phyloP scores from a whole-genome alignment of 2,329 filamentous ascomycete species.

The Huntiella abstrusa region DNA sequence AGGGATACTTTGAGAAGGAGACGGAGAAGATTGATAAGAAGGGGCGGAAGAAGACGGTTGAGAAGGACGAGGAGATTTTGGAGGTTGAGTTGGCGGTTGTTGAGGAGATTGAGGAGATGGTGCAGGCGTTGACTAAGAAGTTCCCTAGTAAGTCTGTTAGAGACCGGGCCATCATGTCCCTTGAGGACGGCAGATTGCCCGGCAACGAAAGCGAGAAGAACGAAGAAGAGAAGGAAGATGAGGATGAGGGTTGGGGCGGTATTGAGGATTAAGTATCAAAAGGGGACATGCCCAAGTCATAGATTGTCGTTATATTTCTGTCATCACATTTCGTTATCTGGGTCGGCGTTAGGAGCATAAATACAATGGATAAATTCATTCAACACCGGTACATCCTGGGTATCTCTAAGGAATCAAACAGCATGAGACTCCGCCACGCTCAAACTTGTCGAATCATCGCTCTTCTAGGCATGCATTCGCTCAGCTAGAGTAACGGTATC shows the following conservation, averaged over 20 bases:
- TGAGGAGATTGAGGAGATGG: conserved; percentile 34
- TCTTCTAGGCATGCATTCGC: conserved; percentile 14
- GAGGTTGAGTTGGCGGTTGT: conserved; percentile 30
- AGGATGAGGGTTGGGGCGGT: conserved; percentile 46
- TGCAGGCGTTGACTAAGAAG: conserved; percentile 33
- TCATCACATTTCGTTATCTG: conserved; percentile 7
- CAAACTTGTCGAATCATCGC: not conserved
- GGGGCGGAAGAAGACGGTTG: conserved; percentile 18
- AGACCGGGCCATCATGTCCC: conserved; percentile 45
- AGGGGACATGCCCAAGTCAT: not conserved
- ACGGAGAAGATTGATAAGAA: conserved; percentile 19
- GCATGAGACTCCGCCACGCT: not conserved
- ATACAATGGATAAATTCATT: not conserved
- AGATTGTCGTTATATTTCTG: conserved; percentile 3
- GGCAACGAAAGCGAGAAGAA: conserved; percentile 27
- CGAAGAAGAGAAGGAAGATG: conserved; percentile 18
- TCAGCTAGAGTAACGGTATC: conserved; percentile 22
- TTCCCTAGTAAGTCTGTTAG: conserved; percentile 55
- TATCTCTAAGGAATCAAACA: not conserved
- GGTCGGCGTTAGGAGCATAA: conserved; percentile 11
- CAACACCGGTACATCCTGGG: not conserved
- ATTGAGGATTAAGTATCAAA: conserved; percentile 35
- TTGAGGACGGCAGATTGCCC: conserved; percentile 56
- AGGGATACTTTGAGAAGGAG: conserved; percentile 30
- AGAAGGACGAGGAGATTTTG: conserved; percentile 6